Conservation (phyloP, 768 basidiomycete species). For the Boletus reticulatus region DNA sequence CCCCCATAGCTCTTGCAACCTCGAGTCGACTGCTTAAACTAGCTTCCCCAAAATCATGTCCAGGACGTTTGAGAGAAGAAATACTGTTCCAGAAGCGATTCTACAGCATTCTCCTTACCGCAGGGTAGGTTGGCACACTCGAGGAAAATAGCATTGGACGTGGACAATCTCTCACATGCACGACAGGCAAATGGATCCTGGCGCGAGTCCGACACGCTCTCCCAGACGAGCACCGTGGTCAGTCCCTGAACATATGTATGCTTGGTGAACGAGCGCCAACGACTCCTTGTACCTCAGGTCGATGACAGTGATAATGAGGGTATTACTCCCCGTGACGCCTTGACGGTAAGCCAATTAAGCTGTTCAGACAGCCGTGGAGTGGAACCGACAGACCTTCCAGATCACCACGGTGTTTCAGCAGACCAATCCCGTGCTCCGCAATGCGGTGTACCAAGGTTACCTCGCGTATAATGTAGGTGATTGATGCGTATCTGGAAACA, state of each 20-base stretch:
- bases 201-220: neutral
- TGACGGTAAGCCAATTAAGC: neutral
- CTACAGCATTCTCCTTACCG: no score
- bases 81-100: no score
- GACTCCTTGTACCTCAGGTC: neutral
- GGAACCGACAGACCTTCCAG: neutral
- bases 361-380: no score
- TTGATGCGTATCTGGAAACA: neutral
- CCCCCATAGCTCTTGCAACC: no score
- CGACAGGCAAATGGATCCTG: neutral
- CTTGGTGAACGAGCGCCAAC: neutral
- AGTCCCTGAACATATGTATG: neutral
- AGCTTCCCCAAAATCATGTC: neutral
- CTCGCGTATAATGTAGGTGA: conserved; percentile 4
- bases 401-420: conserved; percentile 14
- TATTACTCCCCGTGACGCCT: neutral
- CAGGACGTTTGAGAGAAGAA: neutral
- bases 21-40: no score
- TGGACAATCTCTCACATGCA: no score
- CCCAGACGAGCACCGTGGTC: conserved; percentile 18
- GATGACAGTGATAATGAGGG: neutral
- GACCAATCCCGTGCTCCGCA: neutral
- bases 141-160: no score
- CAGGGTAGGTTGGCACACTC: no score
- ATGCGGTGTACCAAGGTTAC: conserved; percentile 11